Conservation (phyloP, 2,329 filamentous ascomycete genomes). For the Fonsecaea erecta region DNA sequence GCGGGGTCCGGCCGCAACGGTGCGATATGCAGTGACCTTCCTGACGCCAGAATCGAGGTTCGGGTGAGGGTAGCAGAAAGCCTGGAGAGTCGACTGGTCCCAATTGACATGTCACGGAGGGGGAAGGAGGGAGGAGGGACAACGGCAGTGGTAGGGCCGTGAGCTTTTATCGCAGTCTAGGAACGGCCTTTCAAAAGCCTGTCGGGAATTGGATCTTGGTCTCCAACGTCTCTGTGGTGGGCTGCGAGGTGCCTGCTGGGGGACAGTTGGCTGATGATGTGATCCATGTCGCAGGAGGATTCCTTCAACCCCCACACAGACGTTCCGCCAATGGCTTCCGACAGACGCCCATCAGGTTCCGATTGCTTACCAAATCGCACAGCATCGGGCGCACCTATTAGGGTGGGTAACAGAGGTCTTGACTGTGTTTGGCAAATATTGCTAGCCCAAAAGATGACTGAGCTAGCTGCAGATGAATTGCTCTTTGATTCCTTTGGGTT, state of each 20-base stretch:
- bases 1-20: conserved; percentile 10
- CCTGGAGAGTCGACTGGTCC: conserved; percentile 23
- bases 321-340: conserved; percentile 26
- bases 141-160: conserved; percentile 1
- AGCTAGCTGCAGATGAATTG: not conserved
- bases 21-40: conserved; percentile 3
- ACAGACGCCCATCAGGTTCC: not conserved
- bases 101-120: conserved; percentile 34
- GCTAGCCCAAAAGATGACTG: not conserved
- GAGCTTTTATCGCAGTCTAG: conserved; percentile 15
- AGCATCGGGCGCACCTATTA: too few relatives aligned
- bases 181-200: not conserved
- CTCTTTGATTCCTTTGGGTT: not conserved
- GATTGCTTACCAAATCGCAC: conserved; percentile 22
- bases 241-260: not conserved
- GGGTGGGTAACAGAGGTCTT: not conserved
- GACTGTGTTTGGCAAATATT: not conserved
- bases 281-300: conserved; percentile 17
- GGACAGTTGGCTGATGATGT: conserved; percentile 27
- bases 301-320: conserved; percentile 1
- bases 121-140: conserved; percentile 11
- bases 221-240: not conserved
- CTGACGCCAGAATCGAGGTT: conserved; percentile 23
- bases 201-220: not conserved
- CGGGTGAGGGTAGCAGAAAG: conserved; percentile 17